Evolutionary conservation across 2,329 filamentous ascomycete genomes (phyloP).

Genomic region (Aspergillus sp.): DNA sequence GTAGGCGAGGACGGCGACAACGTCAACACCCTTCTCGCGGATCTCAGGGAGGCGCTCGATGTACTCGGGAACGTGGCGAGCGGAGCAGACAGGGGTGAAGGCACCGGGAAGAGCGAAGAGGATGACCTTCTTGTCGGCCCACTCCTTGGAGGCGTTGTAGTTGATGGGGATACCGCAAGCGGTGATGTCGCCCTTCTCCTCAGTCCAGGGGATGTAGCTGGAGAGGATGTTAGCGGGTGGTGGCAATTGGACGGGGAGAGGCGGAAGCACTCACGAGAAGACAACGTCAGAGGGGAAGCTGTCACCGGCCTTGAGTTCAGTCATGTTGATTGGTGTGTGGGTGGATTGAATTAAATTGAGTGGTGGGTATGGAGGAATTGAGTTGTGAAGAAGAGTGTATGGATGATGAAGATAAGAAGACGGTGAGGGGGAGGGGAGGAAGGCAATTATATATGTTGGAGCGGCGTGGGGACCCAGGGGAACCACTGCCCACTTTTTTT

Average conservation of each 20-base stretch:
- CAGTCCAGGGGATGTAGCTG: conserved; percentile 74
- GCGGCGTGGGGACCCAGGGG: background rate
- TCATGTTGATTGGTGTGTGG: conserved; percentile 44
- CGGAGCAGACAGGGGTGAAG: conserved; percentile 85
- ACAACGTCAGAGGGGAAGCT: conserved; percentile 75
- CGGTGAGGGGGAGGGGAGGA: conserved; percentile 11
- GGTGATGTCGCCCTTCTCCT: conserved; percentile 67
- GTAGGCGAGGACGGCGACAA: conserved; percentile 75
- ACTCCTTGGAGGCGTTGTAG: conserved; percentile 78
- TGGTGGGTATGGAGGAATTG: conserved; percentile 5
- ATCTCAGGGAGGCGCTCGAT: conserved; percentile 68
- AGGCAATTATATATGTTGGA: conserved; percentile 19
- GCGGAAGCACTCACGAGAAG: conserved; percentile 62
- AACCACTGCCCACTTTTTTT: background rate
- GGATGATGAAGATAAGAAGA: background rate
- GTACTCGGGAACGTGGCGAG: conserved; percentile 77
- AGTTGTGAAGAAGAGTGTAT: conserved; percentile 7
- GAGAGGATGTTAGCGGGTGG: conserved; percentile 8
- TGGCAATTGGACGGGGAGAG: background rate
- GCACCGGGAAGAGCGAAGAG: conserved; percentile 70
- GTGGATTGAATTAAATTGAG: conserved; percentile 1
- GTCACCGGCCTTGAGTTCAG: conserved; percentile 76
- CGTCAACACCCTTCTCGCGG: conserved; percentile 77
- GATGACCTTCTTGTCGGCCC: conserved; percentile 68
- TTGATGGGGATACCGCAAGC: conserved; percentile 74